Conservation (phyloP, 176 grass and related monocot species). For the Ensete glaucum region DNA sequence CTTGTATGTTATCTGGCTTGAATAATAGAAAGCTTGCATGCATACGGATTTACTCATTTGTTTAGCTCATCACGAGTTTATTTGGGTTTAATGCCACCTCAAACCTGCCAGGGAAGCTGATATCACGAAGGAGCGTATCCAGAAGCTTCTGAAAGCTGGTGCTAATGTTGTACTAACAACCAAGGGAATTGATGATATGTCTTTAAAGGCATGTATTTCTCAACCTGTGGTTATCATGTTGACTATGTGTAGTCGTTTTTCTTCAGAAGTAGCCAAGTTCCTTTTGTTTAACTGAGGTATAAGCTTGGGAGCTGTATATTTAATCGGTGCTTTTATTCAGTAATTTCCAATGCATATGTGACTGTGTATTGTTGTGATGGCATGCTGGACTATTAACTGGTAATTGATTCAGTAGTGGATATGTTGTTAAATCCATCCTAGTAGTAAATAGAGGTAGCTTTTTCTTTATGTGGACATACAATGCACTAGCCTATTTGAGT, state of each 20-base stretch:
- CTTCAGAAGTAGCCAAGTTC: too few relatives aligned
- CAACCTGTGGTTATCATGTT: neutral
- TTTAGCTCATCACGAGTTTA: neutral
- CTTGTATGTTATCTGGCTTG: neutral
- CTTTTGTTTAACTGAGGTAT: too few relatives aligned
- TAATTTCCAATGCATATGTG: neutral
- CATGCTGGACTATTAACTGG: neutral
- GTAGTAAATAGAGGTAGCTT: neutral
- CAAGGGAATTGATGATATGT: conserved; percentile 98
- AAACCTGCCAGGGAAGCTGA: conserved; percentile 53
- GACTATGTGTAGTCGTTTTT: neutral
- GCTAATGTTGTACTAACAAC: conserved; percentile 86
- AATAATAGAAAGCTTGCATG: neutral
- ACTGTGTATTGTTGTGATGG: neutral
- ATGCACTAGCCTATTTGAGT: neutral
- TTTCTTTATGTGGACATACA: neutral
- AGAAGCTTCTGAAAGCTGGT: conserved; percentile 70
- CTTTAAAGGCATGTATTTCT: conserved; percentile 55
- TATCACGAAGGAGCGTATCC: conserved; percentile 86
- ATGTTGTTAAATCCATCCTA: neutral
- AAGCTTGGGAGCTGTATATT: too few relatives aligned
- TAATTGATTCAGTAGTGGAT: neutral
- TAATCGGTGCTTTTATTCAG: too few relatives aligned
- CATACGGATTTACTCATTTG: neutral
- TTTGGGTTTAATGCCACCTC: neutral